Conservation (phyloP, 306 rosid genomes). For the Malus orientalis region DNA sequence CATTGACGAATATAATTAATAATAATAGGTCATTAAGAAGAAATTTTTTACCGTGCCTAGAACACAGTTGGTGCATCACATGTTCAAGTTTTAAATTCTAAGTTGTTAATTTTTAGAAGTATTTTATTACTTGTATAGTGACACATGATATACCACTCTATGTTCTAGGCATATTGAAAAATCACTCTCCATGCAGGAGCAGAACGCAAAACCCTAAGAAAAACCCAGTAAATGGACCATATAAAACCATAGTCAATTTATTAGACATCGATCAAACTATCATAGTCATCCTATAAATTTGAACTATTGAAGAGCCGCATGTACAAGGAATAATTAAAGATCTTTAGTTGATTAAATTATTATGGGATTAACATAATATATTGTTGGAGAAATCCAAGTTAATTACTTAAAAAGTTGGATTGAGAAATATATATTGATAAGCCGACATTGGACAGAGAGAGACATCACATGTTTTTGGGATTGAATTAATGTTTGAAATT, state of each 20-base stretch:
- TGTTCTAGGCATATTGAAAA: no score
- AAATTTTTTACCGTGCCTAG: no score
- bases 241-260: background rate
- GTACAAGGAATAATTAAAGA: background rate
- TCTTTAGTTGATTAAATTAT: background rate
- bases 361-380: slow-evolving; percentile 1
- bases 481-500: background rate
- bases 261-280: background rate
- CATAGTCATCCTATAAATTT: background rate
- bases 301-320: background rate
- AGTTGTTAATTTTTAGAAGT: no score
- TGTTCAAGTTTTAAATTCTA: no score
- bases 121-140: no score
- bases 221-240: background rate
- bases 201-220: background rate
- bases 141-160: accelerated
- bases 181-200: background rate
- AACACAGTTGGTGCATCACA: no score
- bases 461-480: slow-evolving; percentile 31
- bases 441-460: slow-evolving; percentile 24
- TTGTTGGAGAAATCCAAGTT: background rate
- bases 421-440: background rate
- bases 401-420: background rate
- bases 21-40: background rate
- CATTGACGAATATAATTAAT: background rate